Percentiles rank a stretch among this genome's conserved stretches.
phyloP scores from a whole-genome alignment of 805 yeast species.

The Saccharomycopsis olivae region DNA sequence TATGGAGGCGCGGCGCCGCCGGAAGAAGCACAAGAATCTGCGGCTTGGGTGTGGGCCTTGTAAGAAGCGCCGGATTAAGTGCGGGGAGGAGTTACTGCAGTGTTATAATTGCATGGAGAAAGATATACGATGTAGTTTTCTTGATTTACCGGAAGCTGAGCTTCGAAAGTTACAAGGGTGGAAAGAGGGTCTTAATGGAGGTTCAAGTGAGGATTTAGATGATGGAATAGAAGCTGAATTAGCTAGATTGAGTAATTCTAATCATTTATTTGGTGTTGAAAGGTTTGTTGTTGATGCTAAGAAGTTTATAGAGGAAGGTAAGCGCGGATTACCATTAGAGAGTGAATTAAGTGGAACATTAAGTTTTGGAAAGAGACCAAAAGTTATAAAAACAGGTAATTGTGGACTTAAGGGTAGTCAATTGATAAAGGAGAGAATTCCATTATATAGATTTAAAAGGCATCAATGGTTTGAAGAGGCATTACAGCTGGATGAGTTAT shows the following conservation, averaged over 20 bases:
- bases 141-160: conserved; percentile 4
- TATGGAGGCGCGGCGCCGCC: too few species aligned
- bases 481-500: background rate
- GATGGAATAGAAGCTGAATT: too few species aligned
- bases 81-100: conserved; percentile 11
- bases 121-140: conserved; percentile 4
- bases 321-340: too few species aligned
- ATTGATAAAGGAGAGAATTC: background rate
- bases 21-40: conserved; percentile 12
- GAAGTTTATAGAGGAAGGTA: too few species aligned
- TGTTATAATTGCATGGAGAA: conserved; percentile 15
- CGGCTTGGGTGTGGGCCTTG: conserved; percentile 9
- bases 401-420: too few species aligned
- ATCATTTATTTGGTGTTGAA: background rate
- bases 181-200: too few species aligned
- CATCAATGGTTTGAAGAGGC: background rate
- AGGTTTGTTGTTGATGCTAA: background rate
- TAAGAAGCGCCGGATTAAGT: conserved; percentile 9
- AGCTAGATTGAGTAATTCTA: too few species aligned
- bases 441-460: background rate
- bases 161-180: background rate
- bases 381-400: too few species aligned
- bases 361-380: too few species aligned
- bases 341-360: too few species aligned
- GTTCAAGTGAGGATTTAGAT: too few species aligned